Evolutionary conservation across 148 eudicot species (phyloP).

Genomic region (Drosera capensis): DNA sequence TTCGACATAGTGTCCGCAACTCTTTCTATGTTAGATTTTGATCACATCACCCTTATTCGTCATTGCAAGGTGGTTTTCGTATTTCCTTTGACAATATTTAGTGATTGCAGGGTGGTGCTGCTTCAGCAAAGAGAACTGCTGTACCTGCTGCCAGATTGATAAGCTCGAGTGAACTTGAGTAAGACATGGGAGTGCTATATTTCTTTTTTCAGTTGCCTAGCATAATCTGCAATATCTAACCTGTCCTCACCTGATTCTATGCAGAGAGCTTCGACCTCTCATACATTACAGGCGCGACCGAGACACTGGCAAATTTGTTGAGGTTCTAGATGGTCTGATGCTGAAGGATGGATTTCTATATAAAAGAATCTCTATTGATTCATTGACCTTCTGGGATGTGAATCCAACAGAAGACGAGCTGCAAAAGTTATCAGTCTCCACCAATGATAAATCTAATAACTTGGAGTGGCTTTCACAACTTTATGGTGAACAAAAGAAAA

Average conservation of each 20-base stretch:
- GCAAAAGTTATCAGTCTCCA: conserved; percentile 56
- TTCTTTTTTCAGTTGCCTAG: neutral
- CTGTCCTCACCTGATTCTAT: conserved; percentile 7
- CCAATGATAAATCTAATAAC: conserved; percentile 51
- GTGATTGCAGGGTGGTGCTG: conserved; percentile 85
- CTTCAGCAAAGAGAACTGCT: conserved; percentile 35
- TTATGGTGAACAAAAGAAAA: conserved; percentile 66
- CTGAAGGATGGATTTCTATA: conserved; percentile 82
- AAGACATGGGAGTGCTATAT: conserved; percentile 14
- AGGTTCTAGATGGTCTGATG: conserved; percentile 74
- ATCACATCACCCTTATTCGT: too few species aligned
- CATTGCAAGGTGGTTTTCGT: neutral
- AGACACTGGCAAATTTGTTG: conserved; percentile 58
- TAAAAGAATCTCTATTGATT: conserved; percentile 67
- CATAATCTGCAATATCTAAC: too few species aligned
- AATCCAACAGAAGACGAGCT: conserved; percentile 74
- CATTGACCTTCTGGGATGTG: conserved; percentile 65
- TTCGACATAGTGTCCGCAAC: too few species aligned
- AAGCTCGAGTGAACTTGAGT: conserved; percentile 79
- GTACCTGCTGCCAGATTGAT: conserved; percentile 72
- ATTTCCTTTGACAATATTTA: too few species aligned
- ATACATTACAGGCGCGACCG: conserved; percentile 78
- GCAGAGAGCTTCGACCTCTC: conserved; percentile 89
- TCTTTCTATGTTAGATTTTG: too few species aligned
- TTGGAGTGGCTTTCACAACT: conserved; percentile 79